Evolutionary conservation across 1,284 basidiomycete genomes (phyloP).

Genomic region (Gastroboletus turbinatus): DNA sequence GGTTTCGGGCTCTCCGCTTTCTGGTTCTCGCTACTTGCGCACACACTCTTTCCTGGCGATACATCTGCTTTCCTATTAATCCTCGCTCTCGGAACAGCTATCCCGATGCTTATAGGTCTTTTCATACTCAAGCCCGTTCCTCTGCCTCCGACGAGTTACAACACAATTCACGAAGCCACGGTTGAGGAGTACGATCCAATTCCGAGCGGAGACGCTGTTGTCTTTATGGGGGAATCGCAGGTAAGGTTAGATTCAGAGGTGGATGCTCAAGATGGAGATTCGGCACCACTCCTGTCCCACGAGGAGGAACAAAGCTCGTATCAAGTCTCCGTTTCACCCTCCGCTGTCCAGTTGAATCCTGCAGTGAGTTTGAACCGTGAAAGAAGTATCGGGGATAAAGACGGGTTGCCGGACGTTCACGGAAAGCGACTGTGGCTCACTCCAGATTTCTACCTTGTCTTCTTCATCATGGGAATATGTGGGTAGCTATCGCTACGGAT

Average conservation of each 20-base stretch:
- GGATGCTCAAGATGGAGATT: constrained; percentile 11
- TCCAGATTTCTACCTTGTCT: constrained; percentile 78
- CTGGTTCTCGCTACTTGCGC: constrained; percentile 70
- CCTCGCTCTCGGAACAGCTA: constrained; percentile 68
- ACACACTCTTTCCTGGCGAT: constrained; percentile 66
- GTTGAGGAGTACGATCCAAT: constrained; percentile 15
- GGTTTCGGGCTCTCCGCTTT: constrained; percentile 87
- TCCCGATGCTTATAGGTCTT: constrained; percentile 68
- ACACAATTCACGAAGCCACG: neutral
- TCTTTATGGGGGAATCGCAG: constrained; percentile 30
- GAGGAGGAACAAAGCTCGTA: constrained; percentile 6
- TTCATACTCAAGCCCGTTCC: constrained; percentile 64
- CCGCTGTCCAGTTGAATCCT: constrained; percentile 15
- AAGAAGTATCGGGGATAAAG: constrained; percentile 7
- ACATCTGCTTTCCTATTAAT: constrained; percentile 68
- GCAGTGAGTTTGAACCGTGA: constrained; percentile 5
- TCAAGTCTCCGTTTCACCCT: constrained; percentile 5
- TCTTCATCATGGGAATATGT: constrained; percentile 69
- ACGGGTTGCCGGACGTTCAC: constrained; percentile 42
- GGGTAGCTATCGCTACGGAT: constrained; percentile 30
- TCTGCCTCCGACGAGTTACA: constrained; percentile 31
- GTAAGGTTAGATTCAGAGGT: constrained; percentile 30
- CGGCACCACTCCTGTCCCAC: constrained; percentile 19
- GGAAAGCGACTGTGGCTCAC: constrained; percentile 48
- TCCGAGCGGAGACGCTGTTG: constrained; percentile 6